Evolutionary conservation across 352 stramenopile species (phyloP), one percentile per base, ranked within the genome.

Genomic region (Pythium chondricola): DNA sequence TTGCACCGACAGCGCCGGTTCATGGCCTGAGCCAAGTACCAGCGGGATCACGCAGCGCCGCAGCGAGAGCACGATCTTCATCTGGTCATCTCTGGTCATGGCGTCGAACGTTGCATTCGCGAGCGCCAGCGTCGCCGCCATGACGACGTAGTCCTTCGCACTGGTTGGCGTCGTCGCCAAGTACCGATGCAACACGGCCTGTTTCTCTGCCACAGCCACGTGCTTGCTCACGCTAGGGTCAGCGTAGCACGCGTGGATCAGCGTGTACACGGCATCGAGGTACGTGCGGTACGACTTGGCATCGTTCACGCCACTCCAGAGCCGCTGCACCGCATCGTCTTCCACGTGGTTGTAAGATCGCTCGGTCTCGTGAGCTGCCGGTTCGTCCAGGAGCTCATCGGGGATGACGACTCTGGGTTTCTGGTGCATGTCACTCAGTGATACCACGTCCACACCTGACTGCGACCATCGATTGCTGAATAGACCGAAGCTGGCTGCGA

Each of bases 201-300:
- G 17, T 37, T 83, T 62, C 77, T 72, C 85, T 16, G 63, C 43
- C 2, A 31, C 16, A 8, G 62, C 50, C 30, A 85, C 56, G 4
- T 44, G 58, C 9, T 30, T n/a, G 4, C 72, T 54, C 7, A 56
- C 56, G 27, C 33, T 44, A 33, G 40, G 21, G 26, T 48, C 65
- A 27, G 58, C 61, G 30, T 56, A 30, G 6, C 67, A 71, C 1
- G 76, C 50, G 22, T 66, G 67, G 27, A 77, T 54, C 42, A 82
- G 45, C 33, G 79, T 61, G 37, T 87, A 89, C 4, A 87, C 11
- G 16, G 67, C 73, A 39, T 89, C 85, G 32, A 87, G 37, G 26
- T 79, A 89, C 21, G 64, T 74, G 1, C 61, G 62, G 41, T 85
- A 74, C n/a, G 77, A 85, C 27, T 70, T 59, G 10, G 74, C 77